These are phyloP conservation scores for Xylaria multiplex DNA, from an alignment of 2,329 filamentous ascomycete genomes.

Conservation along the genomic window DNA sequence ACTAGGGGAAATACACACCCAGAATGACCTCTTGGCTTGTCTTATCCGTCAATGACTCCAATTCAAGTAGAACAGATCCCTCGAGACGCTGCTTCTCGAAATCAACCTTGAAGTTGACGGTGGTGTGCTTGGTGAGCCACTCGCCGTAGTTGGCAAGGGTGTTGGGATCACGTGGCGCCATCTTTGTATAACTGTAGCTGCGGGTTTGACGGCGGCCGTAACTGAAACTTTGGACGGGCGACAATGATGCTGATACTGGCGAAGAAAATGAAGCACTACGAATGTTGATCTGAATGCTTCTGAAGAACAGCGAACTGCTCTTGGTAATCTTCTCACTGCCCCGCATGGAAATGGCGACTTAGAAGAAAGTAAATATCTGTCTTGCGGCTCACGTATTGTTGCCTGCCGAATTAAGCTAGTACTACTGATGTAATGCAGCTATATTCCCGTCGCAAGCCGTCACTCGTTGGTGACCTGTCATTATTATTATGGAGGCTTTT, in stretches of 20 bases:
- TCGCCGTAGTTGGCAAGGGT: conserved; percentile 92
- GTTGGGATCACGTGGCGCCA: conserved; percentile 77
- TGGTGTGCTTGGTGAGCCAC: conserved; percentile 86
- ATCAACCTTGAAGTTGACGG: conserved; percentile 81
- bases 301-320: conserved; percentile 46
- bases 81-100: conserved; percentile 81
- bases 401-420: conserved; percentile 38
- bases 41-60: conserved; percentile 80
- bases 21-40: conserved; percentile 81
- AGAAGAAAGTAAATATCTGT: conserved; percentile 15
- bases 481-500: conserved; percentile 17
- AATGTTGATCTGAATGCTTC: conserved; percentile 45
- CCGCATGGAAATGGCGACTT: conserved; percentile 42
- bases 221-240: conserved; percentile 35
- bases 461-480: background rate
- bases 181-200: conserved; percentile 41
- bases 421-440: conserved; percentile 1
- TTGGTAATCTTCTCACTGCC: conserved; percentile 42
- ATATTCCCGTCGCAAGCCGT: conserved; percentile 30
- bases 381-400: conserved; percentile 16
- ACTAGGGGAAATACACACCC: conserved; percentile 18
- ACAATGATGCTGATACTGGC: conserved; percentile 27
- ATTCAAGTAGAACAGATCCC: conserved; percentile 78
- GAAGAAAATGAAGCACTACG: conserved; percentile 41
- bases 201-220: conserved; percentile 7